Evolutionary conservation across 163 green algal genomes (phyloP).

Genomic region (Scenedesmus sp.): DNA sequence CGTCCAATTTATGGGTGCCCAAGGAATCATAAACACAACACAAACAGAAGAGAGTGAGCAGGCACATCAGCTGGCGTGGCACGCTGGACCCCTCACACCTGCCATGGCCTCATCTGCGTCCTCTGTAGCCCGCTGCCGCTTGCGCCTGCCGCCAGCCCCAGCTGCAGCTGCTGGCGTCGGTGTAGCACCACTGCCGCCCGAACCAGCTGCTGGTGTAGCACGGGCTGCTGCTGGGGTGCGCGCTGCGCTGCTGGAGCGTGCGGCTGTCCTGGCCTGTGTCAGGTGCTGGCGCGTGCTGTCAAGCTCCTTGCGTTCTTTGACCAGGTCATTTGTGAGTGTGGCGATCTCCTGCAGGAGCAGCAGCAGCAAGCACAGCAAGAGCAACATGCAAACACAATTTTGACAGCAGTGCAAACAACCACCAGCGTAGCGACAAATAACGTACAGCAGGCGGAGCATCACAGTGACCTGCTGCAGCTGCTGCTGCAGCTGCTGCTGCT

Average conservation of each 20-base stretch:
- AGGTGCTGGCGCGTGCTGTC: conserved; percentile 43
- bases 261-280: not conserved
- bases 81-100: conserved; percentile 8
- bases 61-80: too few relatives aligned
- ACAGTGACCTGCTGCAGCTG: not conserved
- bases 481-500: not conserved
- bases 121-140: conserved; percentile 14
- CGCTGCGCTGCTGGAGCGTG: not conserved
- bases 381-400: not conserved
- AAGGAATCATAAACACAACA: too few relatives aligned
- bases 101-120: conserved; percentile 36
- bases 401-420: not conserved
- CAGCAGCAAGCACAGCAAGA: not conserved
- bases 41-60: too few relatives aligned
- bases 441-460: too few relatives aligned
- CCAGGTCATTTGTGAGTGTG: not conserved
- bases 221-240: conserved; percentile 19
- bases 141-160: conserved; percentile 16
- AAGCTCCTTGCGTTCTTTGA: conserved; percentile 26
- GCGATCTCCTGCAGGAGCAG: conserved; percentile 34
- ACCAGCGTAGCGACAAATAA: too few relatives aligned
- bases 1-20: too few relatives aligned
- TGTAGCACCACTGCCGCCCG: not conserved
- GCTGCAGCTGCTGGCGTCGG: conserved; percentile 10
- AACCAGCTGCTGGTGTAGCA: not conserved